A percentile compares a stretch with the other conserved stretches of the same genome.
Conservation (phyloP, 495 filamentous ascomycete species). For the Trypethelium eluteriae region DNA sequence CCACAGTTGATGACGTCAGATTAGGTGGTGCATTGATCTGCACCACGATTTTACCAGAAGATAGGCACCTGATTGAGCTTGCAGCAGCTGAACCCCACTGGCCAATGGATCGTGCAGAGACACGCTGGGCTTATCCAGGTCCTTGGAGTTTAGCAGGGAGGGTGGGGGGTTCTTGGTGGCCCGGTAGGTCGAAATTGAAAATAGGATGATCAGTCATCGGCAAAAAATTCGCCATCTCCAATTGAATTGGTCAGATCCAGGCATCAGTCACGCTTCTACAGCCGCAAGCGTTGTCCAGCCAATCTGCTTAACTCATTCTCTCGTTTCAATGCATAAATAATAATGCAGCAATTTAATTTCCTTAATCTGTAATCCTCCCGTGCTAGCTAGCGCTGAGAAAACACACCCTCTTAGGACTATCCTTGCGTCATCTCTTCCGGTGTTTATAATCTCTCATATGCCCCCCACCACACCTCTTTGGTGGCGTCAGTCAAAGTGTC, state of each 20-base stretch:
- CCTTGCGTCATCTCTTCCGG: conserved; percentile 9
- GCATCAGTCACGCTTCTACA: not conserved
- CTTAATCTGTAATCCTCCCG: not conserved
- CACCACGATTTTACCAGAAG: not conserved
- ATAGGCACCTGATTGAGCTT: no score
- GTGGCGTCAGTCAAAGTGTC: conserved; percentile 37
- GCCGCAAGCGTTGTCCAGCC: not conserved
- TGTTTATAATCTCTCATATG: conserved; percentile 3
- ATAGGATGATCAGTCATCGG: conserved; percentile 2
- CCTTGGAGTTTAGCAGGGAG: no score
- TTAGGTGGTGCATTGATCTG: not conserved
- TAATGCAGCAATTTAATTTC: not conserved
- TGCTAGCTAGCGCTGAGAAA: not conserved
- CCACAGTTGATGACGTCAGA: not conserved
- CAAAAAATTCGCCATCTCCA: not conserved
- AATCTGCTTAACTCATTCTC: not conserved
- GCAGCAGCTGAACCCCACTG: no score
- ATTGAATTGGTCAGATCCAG: not conserved
- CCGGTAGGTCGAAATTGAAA: not conserved
- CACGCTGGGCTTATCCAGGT: no score
- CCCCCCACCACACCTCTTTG: not conserved
- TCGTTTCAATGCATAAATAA: not conserved
- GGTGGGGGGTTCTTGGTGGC: not conserved
- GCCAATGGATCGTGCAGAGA: no score
- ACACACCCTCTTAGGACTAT: not conserved